phyloP scores from a whole-genome alignment of 345 rosid species.

The Brassica napus region Da-Ae NC_063444.1:39839501-39840000 shows the following conservation, averaged over 20 bases:
- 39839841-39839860: constrained; percentile 87
- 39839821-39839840: constrained; percentile 93
- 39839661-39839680: constrained; percentile 90
- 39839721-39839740: background rate
- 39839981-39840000: constrained; percentile 26
- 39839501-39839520: constrained; percentile 46
- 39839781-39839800: constrained; percentile 74
- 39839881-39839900: constrained; percentile 32
- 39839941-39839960: background rate
- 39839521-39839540: constrained; percentile 43
- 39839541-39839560: constrained; percentile 44
- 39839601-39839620: background rate
- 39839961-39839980: background rate
- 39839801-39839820: constrained; percentile 84
- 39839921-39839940: constrained; percentile 1
- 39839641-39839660: constrained; percentile 69
- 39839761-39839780: background rate
- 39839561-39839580: background rate
- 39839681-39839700: constrained; percentile 90
- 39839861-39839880: constrained; percentile 90
- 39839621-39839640: background rate
- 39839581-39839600: background rate
- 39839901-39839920: constrained; percentile 20
- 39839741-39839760: background rate
- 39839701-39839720: constrained; percentile 56